Base-by-base conservation (phyloP, 768 basidiomycete species). In the Lepiota subincarnata region DNA sequence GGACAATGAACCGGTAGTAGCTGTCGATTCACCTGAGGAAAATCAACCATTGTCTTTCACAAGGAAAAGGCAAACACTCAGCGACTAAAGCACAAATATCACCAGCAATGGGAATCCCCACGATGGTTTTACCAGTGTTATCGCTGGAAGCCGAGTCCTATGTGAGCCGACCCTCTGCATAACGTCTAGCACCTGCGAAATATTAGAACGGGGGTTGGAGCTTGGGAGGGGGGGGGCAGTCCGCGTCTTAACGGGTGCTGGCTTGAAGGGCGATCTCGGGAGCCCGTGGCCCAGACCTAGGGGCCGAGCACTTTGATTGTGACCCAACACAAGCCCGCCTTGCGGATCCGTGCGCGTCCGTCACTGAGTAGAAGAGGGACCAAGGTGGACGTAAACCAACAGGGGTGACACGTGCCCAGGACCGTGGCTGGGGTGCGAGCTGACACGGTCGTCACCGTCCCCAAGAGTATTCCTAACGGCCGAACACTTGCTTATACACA, bases 321-420 rank as follows among this genome's bases (percentile, higher is more conserved):
- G 55, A 50, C 26, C 36, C 51, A n/a, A 45, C 34, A 1, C 44
- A 56, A 40, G 57, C n/a, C 58, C 49, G 43, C 52, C 55, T 36
- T 60, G 55, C 59, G 60, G 43, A 51, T 59, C 50, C 36, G 60
- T 60, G 36, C 31, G 62, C 48, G 5, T 20, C n/a, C 7, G 31
- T 31, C 10, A 11, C 31, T 31, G 24, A 5, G n/a, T n/a, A 28
- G 26, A 28, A 22, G 8, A 20, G n/a, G 7, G 6, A 18, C 42
- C 14, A 47, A 34, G 34, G 2, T 86, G 84, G 84, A 69, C 67
- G 4, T 83, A 84, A 59, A 68, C 68, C 6, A 73, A 75, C 50
- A 31, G 31, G 31, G 31, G 31, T 31, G 31, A 7, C 7, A 34
- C 28, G 11, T 31, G 12, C 14, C 8, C 18, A 49, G 57, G 58